These are phyloP conservation scores for Vitis vinifera DNA, from an alignment of 164 flowering plant species.

Conservation along the genomic window ASM3070453v1 NC_081818.1:27563001-27563500, in stretches of 20 bases:
- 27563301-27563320: background rate
- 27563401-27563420: background rate
- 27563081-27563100: conserved; percentile 9
- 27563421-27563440: background rate
- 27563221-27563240: background rate
- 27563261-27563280: background rate
- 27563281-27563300: background rate
- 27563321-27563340: background rate
- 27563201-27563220: conserved; percentile 1
- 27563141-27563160: conserved; percentile 2
- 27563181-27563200: background rate
- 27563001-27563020: background rate
- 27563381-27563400: background rate
- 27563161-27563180: background rate
- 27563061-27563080: conserved; percentile 17
- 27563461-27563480: too few relatives aligned
- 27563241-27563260: background rate
- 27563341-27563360: background rate
- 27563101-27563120: conserved; percentile 1
- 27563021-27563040: conserved; percentile 3
- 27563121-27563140: conserved; percentile 2
- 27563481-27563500: too few relatives aligned
- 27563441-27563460: background rate
- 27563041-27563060: background rate
- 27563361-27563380: background rate